These are phyloP conservation scores for Kurtzmaniella quercitrusa DNA, from an alignment of 1,139 yeast species.

Conservation along the genomic window DNA sequence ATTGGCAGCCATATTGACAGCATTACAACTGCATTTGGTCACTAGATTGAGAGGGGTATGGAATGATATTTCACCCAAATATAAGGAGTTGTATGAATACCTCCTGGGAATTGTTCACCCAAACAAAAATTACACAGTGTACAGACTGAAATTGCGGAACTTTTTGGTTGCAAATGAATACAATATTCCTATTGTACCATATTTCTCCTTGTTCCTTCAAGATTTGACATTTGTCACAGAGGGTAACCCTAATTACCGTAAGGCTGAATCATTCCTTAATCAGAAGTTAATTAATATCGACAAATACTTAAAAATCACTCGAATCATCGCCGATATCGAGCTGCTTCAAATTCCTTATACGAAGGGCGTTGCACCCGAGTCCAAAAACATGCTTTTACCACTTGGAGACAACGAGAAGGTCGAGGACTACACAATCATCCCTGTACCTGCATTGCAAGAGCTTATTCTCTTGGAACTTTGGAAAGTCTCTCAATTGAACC, in stretches of 20 bases:
- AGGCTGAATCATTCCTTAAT: constrained; percentile 54
- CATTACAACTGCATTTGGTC: constrained; percentile 77
- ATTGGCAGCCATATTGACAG: constrained; percentile 80
- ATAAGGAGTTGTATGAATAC: constrained; percentile 60
- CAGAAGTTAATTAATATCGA: constrained; percentile 75
- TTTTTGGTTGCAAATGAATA: constrained; percentile 51
- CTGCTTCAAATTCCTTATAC: constrained; percentile 65
- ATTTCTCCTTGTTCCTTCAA: constrained; percentile 76
- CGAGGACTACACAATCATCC: constrained; percentile 32
- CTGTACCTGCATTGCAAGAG: constrained; percentile 56
- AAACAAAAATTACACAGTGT: constrained; percentile 74
- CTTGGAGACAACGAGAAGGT: constrained; percentile 11
- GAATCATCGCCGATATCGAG: constrained; percentile 75
- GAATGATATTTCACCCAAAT: constrained; percentile 63
- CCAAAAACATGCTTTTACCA: constrained; percentile 20
- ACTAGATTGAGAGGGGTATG: constrained; percentile 66
- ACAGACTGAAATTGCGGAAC: constrained; percentile 63
- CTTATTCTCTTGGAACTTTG: constrained; percentile 63
- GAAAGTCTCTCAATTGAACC: constrained; percentile 61
- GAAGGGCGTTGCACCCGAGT: constrained; percentile 9
- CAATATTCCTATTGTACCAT: constrained; percentile 76
- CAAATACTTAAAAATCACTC: constrained; percentile 70
- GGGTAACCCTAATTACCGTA: constrained; percentile 73
- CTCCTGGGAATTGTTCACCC: constrained; percentile 75
- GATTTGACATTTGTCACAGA: constrained; percentile 86